These are phyloP conservation scores for Syzygium malaccense DNA, from an alignment of 441 rosid genomes.

Conservation along the genomic window DNA sequence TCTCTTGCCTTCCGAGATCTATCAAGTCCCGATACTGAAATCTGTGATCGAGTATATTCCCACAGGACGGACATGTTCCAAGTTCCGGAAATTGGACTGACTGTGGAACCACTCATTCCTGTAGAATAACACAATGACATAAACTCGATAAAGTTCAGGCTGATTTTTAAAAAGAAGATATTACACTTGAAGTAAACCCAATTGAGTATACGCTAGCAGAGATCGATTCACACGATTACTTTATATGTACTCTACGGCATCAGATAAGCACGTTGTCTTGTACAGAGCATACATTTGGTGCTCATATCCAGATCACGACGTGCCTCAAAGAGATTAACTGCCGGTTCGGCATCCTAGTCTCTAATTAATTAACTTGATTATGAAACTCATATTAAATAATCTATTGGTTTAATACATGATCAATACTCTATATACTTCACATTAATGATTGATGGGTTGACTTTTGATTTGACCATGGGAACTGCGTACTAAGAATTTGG, in stretches of 20 bases:
- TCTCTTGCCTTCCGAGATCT: background rate
- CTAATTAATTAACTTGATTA: background rate
- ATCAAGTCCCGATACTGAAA: too few species aligned
- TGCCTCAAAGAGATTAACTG: background rate
- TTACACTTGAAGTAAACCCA: background rate
- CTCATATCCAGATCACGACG: background rate
- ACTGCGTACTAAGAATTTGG: background rate
- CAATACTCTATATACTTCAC: background rate
- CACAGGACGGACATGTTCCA: too few species aligned
- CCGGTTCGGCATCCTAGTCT: background rate
- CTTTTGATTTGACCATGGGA: background rate
- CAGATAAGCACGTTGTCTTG: background rate
- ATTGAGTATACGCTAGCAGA: accelerated
- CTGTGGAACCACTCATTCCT: background rate
- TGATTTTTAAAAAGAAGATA: background rate
- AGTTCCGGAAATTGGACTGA: too few species aligned
- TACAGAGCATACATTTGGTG: background rate
- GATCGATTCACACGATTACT: background rate
- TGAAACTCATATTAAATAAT: background rate
- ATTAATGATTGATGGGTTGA: background rate
- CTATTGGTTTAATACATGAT: background rate
- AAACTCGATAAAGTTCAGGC: background rate
- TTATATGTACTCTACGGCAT: background rate
- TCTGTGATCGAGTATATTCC: too few species aligned
- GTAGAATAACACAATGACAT: background rate